Conservation (phyloP, 257 asterid species). For the Ilex aquifolium region DNA sequence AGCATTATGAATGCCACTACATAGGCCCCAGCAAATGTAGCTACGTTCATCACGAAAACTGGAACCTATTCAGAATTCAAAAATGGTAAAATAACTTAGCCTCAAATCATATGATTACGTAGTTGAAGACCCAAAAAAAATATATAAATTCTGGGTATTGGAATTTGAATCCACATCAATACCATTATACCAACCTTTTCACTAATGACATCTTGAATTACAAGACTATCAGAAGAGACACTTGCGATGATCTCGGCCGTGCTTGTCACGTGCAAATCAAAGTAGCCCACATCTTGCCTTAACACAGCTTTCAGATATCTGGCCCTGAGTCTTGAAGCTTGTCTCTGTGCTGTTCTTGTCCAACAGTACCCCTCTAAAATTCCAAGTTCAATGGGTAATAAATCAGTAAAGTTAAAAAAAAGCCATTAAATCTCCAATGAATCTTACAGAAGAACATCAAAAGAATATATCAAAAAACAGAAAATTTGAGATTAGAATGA, state of each 20-base stretch:
- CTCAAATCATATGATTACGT: too few relatives aligned
- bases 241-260: slow-evolving; percentile 81
- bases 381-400: background rate
- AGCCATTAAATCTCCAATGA: background rate
- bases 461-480: background rate
- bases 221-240: slow-evolving; percentile 80
- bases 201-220: slow-evolving; percentile 79
- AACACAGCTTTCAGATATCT: slow-evolving; percentile 78
- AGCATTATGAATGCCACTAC: slow-evolving; percentile 54
- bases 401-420: background rate
- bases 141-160: too few relatives aligned
- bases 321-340: slow-evolving; percentile 70
- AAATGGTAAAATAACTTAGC: too few relatives aligned
- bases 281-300: slow-evolving; percentile 94
- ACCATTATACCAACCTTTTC: slow-evolving; percentile 52
- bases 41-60: slow-evolving; percentile 60
- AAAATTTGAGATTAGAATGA: background rate
- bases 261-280: slow-evolving; percentile 80
- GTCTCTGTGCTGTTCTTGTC: slow-evolving; percentile 96
- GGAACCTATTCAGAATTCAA: slow-evolving; percentile 45
- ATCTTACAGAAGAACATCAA: background rate
- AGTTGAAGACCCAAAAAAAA: too few relatives aligned
- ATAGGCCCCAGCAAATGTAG: slow-evolving; percentile 60
- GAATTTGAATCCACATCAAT: background rate
- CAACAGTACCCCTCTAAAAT: slow-evolving; percentile 87